Evolutionary conservation across 1,284 basidiomycete genomes (phyloP), one percentile per base, ranked within the genome.

Genomic region (Pseudozyma hubeiensis): DNA sequence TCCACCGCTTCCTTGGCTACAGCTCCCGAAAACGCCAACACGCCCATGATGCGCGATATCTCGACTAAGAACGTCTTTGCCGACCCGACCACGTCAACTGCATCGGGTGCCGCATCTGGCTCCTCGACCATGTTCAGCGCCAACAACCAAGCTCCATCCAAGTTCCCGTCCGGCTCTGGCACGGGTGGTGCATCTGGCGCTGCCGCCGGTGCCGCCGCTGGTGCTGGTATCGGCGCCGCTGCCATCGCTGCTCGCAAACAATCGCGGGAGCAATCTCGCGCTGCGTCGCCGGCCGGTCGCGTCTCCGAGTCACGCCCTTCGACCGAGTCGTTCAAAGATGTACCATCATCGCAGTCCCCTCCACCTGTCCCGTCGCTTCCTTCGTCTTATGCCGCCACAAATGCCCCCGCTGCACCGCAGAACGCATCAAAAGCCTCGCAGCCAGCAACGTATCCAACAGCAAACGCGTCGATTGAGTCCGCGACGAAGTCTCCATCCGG

Each of bases 1-100:
- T 75, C 72, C 16, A 70, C 67, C 54, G 43, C 67, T 17, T 75
- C 72, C 39, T 61, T 75, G 34, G 67, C 67, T 24, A 71, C 72
- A 11, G 67, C 67, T 14, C 72, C 72, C 49, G 72, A 75, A 33
- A 64, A 43, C 13, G 62, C 48, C 55, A 53, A 74, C 53, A 74
- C 71, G 5, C 71, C 71, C 48, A 74, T 74, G 71, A 74, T 74
- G 71, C 71, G 71, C 49, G 71, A 74, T 19, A 48, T 74, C 44
- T 62, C 62, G 13, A 65, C 71, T 49, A 69, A 69, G 46, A 74
- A 74, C 45, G 62, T 74, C 51, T 74, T 74, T 54, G 66, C 71
- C 53, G 66, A 74, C 40, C 66, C 70, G 14, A 57, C 64, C 45
- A 37, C 60, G 45, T 66, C 58, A 4, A 53, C 48, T 24, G 43